Evolutionary conservation across 2,329 filamentous ascomycete genomes (phyloP).

Genomic region (Emergomyces orientalis): DNA sequence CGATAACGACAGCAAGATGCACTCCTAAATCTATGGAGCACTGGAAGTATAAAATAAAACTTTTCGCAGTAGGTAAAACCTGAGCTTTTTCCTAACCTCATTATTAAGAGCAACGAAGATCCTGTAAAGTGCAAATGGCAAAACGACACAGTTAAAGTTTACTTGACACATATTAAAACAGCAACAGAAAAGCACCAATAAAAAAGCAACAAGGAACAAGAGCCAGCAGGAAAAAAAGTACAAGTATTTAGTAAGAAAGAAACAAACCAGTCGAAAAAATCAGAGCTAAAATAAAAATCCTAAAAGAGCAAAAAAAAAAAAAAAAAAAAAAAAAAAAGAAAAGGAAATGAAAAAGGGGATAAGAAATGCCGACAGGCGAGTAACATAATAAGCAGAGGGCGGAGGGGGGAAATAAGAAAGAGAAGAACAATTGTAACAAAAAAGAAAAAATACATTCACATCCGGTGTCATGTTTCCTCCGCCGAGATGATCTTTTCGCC

Average conservation of each 20-base stretch:
- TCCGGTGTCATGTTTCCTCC: neutral
- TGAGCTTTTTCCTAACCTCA: neutral
- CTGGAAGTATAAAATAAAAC: no score
- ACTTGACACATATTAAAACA: neutral
- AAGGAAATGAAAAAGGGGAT: neutral
- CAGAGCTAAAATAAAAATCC: constrained; percentile 9
- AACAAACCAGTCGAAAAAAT: neutral
- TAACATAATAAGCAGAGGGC: neutral
- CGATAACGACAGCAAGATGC: no score
- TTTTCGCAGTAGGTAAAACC: no score
- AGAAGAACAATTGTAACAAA: neutral
- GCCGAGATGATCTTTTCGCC: constrained; percentile 2
- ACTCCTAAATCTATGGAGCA: no score
- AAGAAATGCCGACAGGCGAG: no score
- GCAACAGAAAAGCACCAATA: constrained; percentile 11
- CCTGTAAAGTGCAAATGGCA: neutral
- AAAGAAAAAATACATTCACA: neutral
- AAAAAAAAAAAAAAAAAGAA: neutral
- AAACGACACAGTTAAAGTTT: neutral
- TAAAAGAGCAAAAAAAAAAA: constrained; percentile 10
- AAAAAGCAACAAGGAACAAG: neutral
- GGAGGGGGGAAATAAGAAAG: neutral
- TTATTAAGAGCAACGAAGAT: neutral
- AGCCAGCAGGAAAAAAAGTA: neutral
- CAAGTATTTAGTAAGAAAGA: no score